Evolutionary conservation across 2,329 filamentous ascomycete genomes (phyloP).

Genomic region (Penicillium janthinellum): DNA sequence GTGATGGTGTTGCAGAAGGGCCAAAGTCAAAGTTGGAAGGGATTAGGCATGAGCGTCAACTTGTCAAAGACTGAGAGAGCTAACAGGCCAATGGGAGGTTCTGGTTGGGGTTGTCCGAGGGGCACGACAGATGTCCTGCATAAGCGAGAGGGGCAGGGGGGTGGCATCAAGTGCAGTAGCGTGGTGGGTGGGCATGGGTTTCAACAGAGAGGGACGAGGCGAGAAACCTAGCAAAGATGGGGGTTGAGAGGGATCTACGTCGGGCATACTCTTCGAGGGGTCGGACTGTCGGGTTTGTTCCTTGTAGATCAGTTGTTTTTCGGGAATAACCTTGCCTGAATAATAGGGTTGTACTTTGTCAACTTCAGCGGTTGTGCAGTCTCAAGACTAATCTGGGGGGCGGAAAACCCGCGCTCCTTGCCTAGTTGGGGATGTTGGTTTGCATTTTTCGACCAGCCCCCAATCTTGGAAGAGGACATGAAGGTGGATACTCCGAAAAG

Average conservation of each 20-base stretch:
- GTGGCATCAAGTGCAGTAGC: not conserved
- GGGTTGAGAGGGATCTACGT: not conserved
- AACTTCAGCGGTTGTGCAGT: not conserved
- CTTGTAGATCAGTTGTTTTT: not conserved
- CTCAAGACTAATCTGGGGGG: not conserved
- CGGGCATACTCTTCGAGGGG: not conserved
- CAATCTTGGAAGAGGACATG: not conserved
- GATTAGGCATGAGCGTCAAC: not conserved
- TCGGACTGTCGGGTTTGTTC: not conserved
- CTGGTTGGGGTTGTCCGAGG: not conserved
- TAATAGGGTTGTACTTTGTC: not conserved
- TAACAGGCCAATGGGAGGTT: constrained; percentile 1
- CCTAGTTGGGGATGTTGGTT: not conserved
- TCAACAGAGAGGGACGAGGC: not conserved
- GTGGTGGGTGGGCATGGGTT: not conserved
- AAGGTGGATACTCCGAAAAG: not conserved
- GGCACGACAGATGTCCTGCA: constrained; percentile 18
- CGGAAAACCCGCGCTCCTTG: not conserved
- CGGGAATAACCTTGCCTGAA: not conserved
- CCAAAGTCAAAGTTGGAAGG: not conserved
- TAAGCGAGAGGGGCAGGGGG: constrained; percentile 7
- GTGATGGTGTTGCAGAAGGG: not conserved
- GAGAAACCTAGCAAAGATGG: not conserved
- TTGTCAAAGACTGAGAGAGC: not conserved
- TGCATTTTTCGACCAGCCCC: not conserved